Evolutionary conservation across 805 yeast genomes (phyloP).

Genomic region (Saturnispora sekii): DNA sequence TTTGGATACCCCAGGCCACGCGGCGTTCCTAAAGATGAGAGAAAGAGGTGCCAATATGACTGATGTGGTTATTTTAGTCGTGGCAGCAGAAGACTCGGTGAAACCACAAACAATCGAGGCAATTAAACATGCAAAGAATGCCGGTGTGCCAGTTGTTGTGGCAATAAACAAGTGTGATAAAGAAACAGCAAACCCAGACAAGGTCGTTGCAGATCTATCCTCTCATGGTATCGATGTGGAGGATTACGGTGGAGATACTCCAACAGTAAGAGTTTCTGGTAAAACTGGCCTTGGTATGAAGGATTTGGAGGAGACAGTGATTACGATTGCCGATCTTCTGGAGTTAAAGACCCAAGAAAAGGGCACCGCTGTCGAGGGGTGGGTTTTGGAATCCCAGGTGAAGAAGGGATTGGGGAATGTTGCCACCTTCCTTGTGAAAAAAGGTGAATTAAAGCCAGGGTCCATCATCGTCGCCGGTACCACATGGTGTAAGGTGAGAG

Average conservation of each 20-base stretch:
- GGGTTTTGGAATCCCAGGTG: slow-evolving; percentile 79
- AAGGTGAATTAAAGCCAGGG: slow-evolving; percentile 69
- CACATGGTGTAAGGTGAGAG: slow-evolving; percentile 75
- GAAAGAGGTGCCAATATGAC: slow-evolving; percentile 94
- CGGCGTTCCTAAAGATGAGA: slow-evolving; percentile 92
- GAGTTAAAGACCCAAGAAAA: slow-evolving; percentile 57
- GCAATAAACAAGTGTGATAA: slow-evolving; percentile 91
- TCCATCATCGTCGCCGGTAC: slow-evolving; percentile 74
- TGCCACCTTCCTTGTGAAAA: slow-evolving; percentile 74
- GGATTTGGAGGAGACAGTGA: slow-evolving; percentile 78
- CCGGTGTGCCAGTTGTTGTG: slow-evolving; percentile 77
- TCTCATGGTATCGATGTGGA: slow-evolving; percentile 75
- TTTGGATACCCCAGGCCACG: slow-evolving; percentile 96
- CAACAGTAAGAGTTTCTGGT: slow-evolving; percentile 80
- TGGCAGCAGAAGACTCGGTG: slow-evolving; percentile 95
- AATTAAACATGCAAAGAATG: slow-evolving; percentile 77
- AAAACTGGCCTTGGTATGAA: slow-evolving; percentile 86
- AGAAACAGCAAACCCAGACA: slow-evolving; percentile 63
- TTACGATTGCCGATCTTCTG: slow-evolving; percentile 72
- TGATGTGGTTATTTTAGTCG: slow-evolving; percentile 84
- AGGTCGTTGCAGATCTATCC: slow-evolving; percentile 69
- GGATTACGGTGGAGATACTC: slow-evolving; percentile 92
- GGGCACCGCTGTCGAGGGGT: slow-evolving; percentile 66
- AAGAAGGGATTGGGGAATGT: slow-evolving; percentile 76
- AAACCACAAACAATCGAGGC: slow-evolving; percentile 98